These are phyloP conservation scores for Talinum fruticosum DNA, from an alignment of 148 eudicot species.

Conservation along the genomic window DNA sequence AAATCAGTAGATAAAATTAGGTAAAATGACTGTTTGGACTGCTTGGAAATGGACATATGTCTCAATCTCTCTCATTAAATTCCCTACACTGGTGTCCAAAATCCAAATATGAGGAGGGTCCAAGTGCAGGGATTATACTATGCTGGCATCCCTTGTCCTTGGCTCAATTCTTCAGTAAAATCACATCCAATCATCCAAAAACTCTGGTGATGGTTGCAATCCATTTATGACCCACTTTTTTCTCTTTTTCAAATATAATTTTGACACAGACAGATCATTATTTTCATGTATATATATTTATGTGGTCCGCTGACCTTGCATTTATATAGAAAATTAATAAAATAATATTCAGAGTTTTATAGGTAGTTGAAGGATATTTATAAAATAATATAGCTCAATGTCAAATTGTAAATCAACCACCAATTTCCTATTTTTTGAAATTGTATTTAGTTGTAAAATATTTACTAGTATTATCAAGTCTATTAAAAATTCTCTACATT, in stretches of 20 bases:
- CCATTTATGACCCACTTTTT: slow-evolving; percentile 8
- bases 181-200: slow-evolving; percentile 12
- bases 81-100: not conserved
- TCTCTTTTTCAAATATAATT: not conserved
- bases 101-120: not conserved
- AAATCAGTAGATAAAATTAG: not conserved
- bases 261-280: not conserved
- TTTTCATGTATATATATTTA: not conserved
- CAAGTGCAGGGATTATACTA: slow-evolving; percentile 2
- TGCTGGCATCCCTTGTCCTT: not conserved
- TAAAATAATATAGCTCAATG: too few relatives aligned
- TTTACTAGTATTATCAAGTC: too few relatives aligned
- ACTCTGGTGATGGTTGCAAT: not conserved
- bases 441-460: too few relatives aligned
- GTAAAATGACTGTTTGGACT: not conserved
- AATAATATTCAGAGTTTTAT: too few relatives aligned
- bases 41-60: not conserved
- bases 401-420: too few relatives aligned
- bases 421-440: too few relatives aligned
- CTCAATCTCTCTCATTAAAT: not conserved
- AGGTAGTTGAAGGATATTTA: too few relatives aligned
- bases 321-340: too few relatives aligned
- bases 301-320: too few relatives aligned
- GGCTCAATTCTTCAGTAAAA: not conserved
- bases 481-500: too few relatives aligned